These are phyloP conservation scores for Mortierella sp. DNA, from an alignment of 371 early-diverging fungal genomes.

Conservation along the genomic window DNA sequence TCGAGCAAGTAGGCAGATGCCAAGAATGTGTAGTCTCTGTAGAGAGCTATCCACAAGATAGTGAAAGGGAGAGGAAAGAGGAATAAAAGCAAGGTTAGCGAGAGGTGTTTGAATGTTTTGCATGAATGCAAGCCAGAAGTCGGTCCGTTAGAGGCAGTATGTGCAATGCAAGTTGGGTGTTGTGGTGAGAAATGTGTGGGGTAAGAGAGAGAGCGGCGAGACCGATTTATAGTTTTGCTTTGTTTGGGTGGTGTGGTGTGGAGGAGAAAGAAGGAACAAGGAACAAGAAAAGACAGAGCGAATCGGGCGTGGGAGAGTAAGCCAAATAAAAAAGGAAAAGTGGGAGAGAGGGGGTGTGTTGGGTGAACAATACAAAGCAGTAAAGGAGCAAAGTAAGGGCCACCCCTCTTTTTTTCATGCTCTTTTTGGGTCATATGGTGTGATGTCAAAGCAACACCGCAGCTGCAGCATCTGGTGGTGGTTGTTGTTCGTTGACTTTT, in stretches of 20 bases:
- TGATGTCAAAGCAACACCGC: background rate
- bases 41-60: constrained; percentile 77
- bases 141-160: too few species aligned
- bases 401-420: background rate
- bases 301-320: constrained; percentile 14
- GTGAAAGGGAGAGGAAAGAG: background rate
- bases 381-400: background rate
- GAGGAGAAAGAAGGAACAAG: background rate
- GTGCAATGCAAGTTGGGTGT: background rate
- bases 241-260: background rate
- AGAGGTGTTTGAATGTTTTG: background rate
- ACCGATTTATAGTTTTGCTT: background rate
- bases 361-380: background rate
- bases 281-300: background rate
- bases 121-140: background rate
- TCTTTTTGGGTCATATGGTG: background rate
- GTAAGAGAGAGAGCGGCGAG: background rate
- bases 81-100: background rate
- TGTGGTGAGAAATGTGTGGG: background rate
- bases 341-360: too few species aligned
- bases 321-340: background rate
- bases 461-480: background rate
- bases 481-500: background rate
- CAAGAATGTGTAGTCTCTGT: constrained; percentile 90
- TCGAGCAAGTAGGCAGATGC: constrained; percentile 92